Base-by-base conservation (phyloP, 352 stramenopile species). In the Globisporangium spiculum region DNA sequence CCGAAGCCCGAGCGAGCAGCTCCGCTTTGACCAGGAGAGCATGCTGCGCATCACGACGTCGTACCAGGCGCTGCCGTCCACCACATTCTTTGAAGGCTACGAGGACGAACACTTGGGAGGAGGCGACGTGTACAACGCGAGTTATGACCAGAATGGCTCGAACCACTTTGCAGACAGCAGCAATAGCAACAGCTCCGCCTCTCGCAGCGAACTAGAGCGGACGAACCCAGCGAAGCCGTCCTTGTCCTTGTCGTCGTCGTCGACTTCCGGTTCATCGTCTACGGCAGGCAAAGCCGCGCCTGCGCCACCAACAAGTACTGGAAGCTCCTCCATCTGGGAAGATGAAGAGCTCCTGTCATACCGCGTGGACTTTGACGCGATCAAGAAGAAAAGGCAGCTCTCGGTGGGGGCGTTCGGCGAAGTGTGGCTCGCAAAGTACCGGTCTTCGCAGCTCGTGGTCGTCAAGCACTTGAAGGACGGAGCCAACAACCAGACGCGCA, bases 361-460 rank as follows among this genome's bases (percentile, higher is more conserved):
- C 27, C 63, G 63, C 24, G 56, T 69, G 24, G 63, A 69, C 36
- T 62, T 63, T 30, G n/a, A 55, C 32, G 63, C 55, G 36, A 62
- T 69, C 27, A 22, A 62, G 22, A 62, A 61, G 54, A 36, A 50
- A 12, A 38, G 57, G 34, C 59, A 53, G 18, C 26, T 76, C 16
- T 67, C 67, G 4, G 34, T 57, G 24, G 68, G 68, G n/a, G 71
- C 63, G 3, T 77, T 69, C 36, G 68, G 68, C 16, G 71, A 77
- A 60, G 68, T 77, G 6, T 77, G 68, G 68, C 48, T 75, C 24
- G 71, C 60, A 16, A 57, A 52, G 32, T 75, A 67, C 30, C 36
- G 55, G n/a, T 59, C 57, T 26, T 65, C 53, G 34, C 30, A 46
- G 53, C 56, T 24, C 12, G 67, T 74, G 12, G 55, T 63, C 38